Base-by-base conservation (phyloP, 2,329 filamentous ascomycete genomes). In the Trichoderma asperellum region DNA sequence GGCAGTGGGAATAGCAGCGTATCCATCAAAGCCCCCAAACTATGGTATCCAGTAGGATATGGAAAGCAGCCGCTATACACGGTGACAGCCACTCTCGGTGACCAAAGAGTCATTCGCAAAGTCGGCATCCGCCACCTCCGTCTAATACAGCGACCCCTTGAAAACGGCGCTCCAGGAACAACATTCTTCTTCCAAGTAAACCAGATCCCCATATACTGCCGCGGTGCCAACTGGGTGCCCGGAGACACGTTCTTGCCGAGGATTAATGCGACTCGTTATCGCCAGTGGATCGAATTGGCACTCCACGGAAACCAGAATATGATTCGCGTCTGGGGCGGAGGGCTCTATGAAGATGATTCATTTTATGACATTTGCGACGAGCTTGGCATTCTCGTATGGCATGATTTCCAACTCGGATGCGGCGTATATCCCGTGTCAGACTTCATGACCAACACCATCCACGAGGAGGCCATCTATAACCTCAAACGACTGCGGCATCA, bases 171-270 rank as follows among this genome's bases (percentile, higher is more conserved):
- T 2, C 62, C 49, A 34, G 66, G 66, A 6, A 55, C 49, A 14
- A 89, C 86, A 1, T 93, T 93, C 80, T 92, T 89, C 81, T 93
- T 94, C 79, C 84, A 88, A 72, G 80, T 94, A 77, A 93, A 94
- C 76, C 87, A 88, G 59, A 83, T 92, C 14, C 88, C 91, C 66
- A 81, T 93, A 2, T 93, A 92, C 79, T 91, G 89, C 71, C 91
- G 90, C 35, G 91, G 91, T n/a, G 91, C 89, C 71, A 87, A 92
- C 77, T 93, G 91, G 91, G 93, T 93, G 71, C 91, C 91, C 0
- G 90, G 90, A 1, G 91, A 93, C 75, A 92, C 87, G 74, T 92
- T 93, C 76, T 86, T 91, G 24, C 88, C 91, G 0, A 85, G 90
- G 16, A 88, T 93, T 68, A 83, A 82, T 16, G 82, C 82, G 40